Evolutionary conservation across 2,329 filamentous ascomycete genomes (phyloP), one percentile per base, ranked within the genome.

Genomic region (Aureobasidium sp.): DNA sequence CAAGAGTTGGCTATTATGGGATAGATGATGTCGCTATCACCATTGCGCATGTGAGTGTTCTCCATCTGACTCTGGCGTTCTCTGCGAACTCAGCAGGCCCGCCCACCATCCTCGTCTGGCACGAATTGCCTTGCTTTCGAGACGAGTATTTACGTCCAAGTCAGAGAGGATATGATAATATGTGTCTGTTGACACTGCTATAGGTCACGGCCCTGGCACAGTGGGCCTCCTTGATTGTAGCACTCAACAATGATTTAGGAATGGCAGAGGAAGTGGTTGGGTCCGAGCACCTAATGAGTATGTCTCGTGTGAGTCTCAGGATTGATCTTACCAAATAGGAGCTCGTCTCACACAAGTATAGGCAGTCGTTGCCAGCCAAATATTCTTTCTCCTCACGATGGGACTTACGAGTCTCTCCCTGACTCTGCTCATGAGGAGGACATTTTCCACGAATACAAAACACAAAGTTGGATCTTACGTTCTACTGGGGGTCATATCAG

Each of bases 351-450:
- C 44, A 50, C 23, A 34, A 10, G n/a, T 2, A 13, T 23, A 67
- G 42, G 63, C 67, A 5, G 67, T 70, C 5, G 66, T 70, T 55
- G 65, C 66, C 13, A 67, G 67, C 26, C 66, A 69, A 47, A 66
- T 70, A 29, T 61, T 71, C 37, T 67, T 70, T 50, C 67, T 72
- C 17, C 27, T 67, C 10, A 61, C 67, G 8, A 47, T 70, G 15
- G 66, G 63, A 20, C 55, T 69, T 27, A 68, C 70, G 37, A 72
- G 71, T 57, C 61, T 66, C 46, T 69, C 69, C 42, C 67, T 72
- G 37, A 65, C 70, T 2, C 66, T 67, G 26, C 68, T 72, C n/a
- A 68, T 72, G 66, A 67, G 68, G 48, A 66, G 70, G 15, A 64
- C 71, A 36, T 70, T 72, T 60, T 41, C 57, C 5, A 60, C 57